Base-by-base conservation (phyloP, 2,329 filamentous ascomycete species). In the Pseudogymnoascus sp. region DNA sequence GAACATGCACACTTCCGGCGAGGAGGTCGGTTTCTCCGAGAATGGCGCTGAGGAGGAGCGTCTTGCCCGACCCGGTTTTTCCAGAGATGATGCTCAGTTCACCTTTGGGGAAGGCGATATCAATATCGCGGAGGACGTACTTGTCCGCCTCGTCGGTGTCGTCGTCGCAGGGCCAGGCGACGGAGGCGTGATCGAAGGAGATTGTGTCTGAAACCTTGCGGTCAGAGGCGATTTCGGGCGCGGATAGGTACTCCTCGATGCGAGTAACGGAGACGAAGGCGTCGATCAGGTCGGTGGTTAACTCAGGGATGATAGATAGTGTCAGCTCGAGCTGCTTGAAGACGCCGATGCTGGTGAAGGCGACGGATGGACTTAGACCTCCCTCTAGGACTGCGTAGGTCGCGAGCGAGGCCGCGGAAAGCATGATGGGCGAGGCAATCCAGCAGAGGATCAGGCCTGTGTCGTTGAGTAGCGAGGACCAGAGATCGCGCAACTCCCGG, bases 41-140 rank as follows among this genome's bases (percentile, higher is more conserved):
- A 25, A 93, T 84, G 0, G 89, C 83, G 0, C 88, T 83, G 5
- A 95, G 79, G 66, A 95, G 77, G 40, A 93, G 76, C 72, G 87
- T 91, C 76, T 93, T 93, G 14, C 90, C 90, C 7, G 86, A 86
- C 0, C 90, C 90, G 0, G 90, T 93, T 71, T 88, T 88, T 0
- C 90, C 90, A 3, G 88, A 89, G 36, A 93, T 85, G 12, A 93
- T 83, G 18, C 85, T 91, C 7, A 95, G 76, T 68, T 90, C 86
- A 16, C 85, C 83, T 14, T 78, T 74, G 0, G 89, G 90, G 68
- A 93, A 91, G 0, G 80, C 80, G 9, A 91, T 71, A 66, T 83
- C 84, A 59, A 93, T 69, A 67, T 88, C 79, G 61, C 82, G 82
- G 18, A 93, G 77, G 12, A 86, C 79, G 68, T 91, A 93, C 36